Evolutionary conservation across 1,139 yeast genomes (phyloP), one percentile per base, ranked within the genome.

Genomic region (Suhomyces terraborum): DNA sequence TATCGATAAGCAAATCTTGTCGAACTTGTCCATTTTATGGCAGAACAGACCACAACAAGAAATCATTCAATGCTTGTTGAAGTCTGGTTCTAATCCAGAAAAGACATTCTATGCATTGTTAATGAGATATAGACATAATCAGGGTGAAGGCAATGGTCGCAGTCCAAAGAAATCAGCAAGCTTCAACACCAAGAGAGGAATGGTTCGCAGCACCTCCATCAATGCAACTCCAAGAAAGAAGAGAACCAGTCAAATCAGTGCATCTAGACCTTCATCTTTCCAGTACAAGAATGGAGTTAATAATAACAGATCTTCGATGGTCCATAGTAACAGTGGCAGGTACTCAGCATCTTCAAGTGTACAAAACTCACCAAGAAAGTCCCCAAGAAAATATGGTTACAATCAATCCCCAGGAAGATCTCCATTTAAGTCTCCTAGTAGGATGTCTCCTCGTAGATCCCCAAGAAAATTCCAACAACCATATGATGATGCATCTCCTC

Each of bases 21-120:
- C 82, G 39, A 84, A 84, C 58, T 69, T 85, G 52, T 77, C 84
- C 32, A 84, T 84, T 27, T 68, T 85, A 51, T 85, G 91, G 88
- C 85, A 83, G 57, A 88, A 85, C 41, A 70, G 85, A 54, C 72
- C 82, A 10, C 71, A 77, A 49, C 62, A 69, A 23, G 83, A 80
- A 43, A 83, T 84, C 12, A 64, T 78, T 23, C 61, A 64, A 27
- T 77, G 80, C 52, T 66, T 84, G 37, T 71, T 79, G 50, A 74
- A 67, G 41, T 68, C 70, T 28, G 87, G 84, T 22, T 73, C 80
- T 19, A 82, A 80, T 50, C 78, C 88, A 3, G 93, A 85, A 59
- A 85, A 84, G 64, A 83, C 88, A 30, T 81, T 85, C 54, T 85
- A 85, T 54, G 86, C 87, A 13, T 67, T 84, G 43, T 67, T 85